Base-by-base conservation (phyloP, 2,329 filamentous ascomycete genomes). In the Dactylellina sp. region DNA sequence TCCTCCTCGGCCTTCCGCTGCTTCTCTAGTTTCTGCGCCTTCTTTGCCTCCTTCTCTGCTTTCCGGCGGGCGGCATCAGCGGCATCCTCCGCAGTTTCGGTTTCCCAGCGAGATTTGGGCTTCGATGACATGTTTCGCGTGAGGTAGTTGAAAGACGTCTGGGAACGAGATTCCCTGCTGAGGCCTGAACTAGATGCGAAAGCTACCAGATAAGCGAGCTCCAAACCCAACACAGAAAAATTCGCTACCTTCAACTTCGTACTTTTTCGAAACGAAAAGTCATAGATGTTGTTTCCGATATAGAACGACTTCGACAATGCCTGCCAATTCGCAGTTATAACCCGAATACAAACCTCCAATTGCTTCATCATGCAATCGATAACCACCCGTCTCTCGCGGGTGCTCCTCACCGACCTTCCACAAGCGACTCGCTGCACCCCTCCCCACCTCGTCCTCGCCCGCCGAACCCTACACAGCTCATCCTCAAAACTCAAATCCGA, bases 41-140 rank as follows among this genome's bases (percentile, higher is more conserved):
- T 79, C 75, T 83, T 81, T 75, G 83, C 83, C 77, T 91, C 90
- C 81, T 93, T 96, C 80, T 93, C 90, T 25, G 89, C 89, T 81
- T 95, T 97, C 56, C 88, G 83, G 55, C 91, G 89, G 82, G 91
- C 92, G 18, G 89, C 88, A 71, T 91, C 89, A 44, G 89, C 85
- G 46, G 88, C 91, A 20, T 88, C 88, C 80, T 97, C 93, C 77
- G 93, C 91, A 78, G 91, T 91, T 49, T 90, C 88, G 79, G 93
- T 87, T 76, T 91, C 92, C 95, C 95, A 99, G 81, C 94, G 89
- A 56, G 94, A 97, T 80, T 87, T 88, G 61, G 82, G 81, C 79
- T 84, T 86, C 79, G 84, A 84, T 52, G 88, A 85, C 88, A 90
- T 91, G 11, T 50, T 64, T 77, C 70, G 53, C 60, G 49, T 18